Evolutionary conservation across 768 basidiomycete genomes (phyloP), one percentile per base, ranked within the genome.

Genomic region (Crassisporium funariophilum): DNA sequence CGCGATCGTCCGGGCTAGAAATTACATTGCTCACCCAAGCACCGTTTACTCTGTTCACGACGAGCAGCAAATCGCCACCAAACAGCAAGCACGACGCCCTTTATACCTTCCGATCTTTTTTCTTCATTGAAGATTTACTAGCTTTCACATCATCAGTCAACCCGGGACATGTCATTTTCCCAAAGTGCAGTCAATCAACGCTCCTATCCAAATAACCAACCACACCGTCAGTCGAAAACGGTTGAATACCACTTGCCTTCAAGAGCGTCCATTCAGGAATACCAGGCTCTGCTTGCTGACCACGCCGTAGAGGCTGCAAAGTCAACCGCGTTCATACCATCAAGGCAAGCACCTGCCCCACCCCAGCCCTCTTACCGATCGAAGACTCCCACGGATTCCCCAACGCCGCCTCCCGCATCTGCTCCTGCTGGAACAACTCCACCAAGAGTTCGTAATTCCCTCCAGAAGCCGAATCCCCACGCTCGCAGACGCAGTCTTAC

Each of bases 221-320:
- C 70, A 53, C 71, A 66, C 52, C 68, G 72, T 55, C 72, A 74
- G 56, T 83, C 83, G 20, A 84, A 79, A 73, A 82, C 86, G 12
- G 74, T 91, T 64, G 86, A 91, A 60, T 85, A 88, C 64, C 82
- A 87, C 69, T 74, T 83, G 13, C 87, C 87, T 2, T 84, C 83
- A 9, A 71, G 86, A 35, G 80, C 86, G 64, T 86, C 83, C 54
- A 83, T 89, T 50, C 85, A 86, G 53, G 86, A 90, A 54, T 88
- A 88, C 65, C 77, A 83, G 63, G 80, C 84, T 46, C 82, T 90
- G 44, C 76, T 91, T 43, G 76, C 76, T 22, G 78, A 85, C 64
- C 76, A 80, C 78, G 76, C 82, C 25, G 73, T 76, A 27, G 76
- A 76, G 35, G 76, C 81, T 21, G 67, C 66, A 23, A 68, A 70